Base-by-base conservation (phyloP, 129 eudicot species). In the Glebionis coronaria region DNA sequence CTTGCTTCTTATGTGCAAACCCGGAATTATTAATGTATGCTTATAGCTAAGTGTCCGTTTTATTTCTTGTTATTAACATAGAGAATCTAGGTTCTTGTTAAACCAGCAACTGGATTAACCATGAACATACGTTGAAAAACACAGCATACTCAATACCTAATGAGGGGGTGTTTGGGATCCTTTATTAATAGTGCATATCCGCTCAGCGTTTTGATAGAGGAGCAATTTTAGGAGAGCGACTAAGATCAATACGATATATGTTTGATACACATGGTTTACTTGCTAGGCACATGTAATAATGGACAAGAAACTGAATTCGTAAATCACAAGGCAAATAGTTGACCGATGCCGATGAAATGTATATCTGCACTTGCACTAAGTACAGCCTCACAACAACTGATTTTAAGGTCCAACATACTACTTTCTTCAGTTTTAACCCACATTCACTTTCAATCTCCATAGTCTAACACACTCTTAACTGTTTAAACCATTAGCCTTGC, bases 221-320 rank as follows among this genome's bases (percentile, higher is more conserved):
- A 35, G 40, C 40, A 35, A 35, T 5, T 35, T 35, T 35, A 9
- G 40, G 40, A 35, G 40, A 35, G 40, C 40, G 5, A 35, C 6
- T 35, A 35, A 35, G 40, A 35, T 35, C 40, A 35, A 5, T 35
- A 35, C 2, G 0, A 35, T 35, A 35, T 69, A 56, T 69, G 65
- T 69, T 56, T 44, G 27, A 44, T 21, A 42, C 28, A 15, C 45
- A 70, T 13, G 74, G 29, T 44, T 69, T 59, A 57, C 0, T 9
- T 23, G 42, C 44, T 23, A 28, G 16, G 56, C 66, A 69, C 44
- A 44, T 44, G 42, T 44, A 15, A 20, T 15, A 69, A 55, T 14
- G 74, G 44, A 57, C 74, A 70, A 69, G 25, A 57, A 70, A 57
- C 44, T 57, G 66, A 56, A 70, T 42, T 69, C 56, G 25, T 15